phyloP scores from a whole-genome alignment of 768 basidiomycete species.

The Lactarius sp. region DNA sequence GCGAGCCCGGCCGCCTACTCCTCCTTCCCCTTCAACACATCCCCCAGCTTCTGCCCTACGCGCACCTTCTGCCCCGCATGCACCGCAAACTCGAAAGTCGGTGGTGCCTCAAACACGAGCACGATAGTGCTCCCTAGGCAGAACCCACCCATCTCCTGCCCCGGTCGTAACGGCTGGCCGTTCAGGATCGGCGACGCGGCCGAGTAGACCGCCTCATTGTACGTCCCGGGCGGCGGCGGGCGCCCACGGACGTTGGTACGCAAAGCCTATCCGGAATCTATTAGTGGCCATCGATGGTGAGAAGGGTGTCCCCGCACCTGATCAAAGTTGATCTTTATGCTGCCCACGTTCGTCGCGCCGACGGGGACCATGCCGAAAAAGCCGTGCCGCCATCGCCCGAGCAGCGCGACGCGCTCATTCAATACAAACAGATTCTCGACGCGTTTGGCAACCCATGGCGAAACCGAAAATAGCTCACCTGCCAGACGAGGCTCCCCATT shows the following conservation, averaged over 20 bases:
- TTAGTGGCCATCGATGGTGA: background rate
- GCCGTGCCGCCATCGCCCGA: slow-evolving; percentile 92
- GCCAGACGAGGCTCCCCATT: background rate
- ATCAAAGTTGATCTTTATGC: slow-evolving; percentile 95
- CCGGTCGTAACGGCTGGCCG: slow-evolving; percentile 82
- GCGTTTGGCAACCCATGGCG: slow-evolving; percentile 91
- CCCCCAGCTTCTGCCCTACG: slow-evolving; percentile 80
- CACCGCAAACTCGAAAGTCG: slow-evolving; percentile 71
- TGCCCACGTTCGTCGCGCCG: slow-evolving; percentile 97
- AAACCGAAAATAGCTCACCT: slow-evolving; percentile 95
- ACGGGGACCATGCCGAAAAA: slow-evolving; percentile 98
- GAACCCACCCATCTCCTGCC: slow-evolving; percentile 98
- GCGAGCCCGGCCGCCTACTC: slow-evolving; percentile 4
- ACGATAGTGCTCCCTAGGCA: slow-evolving; percentile 94
- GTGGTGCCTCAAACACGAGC: slow-evolving; percentile 92
- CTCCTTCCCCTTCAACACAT: slow-evolving; percentile 36
- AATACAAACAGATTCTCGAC: slow-evolving; percentile 91
- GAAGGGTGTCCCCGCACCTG: slow-evolving; percentile 40
- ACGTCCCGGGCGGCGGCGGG: slow-evolving; percentile 75
- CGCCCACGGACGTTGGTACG: slow-evolving; percentile 83
- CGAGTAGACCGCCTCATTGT: slow-evolving; percentile 88
- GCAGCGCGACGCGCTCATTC: slow-evolving; percentile 95
- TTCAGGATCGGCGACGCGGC: slow-evolving; percentile 75
- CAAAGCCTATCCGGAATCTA: slow-evolving; percentile 49
- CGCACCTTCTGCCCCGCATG: slow-evolving; percentile 78